These are phyloP conservation scores for Suhomyces taliae DNA, from an alignment of 1,139 yeast species.

Conservation along the genomic window DNA sequence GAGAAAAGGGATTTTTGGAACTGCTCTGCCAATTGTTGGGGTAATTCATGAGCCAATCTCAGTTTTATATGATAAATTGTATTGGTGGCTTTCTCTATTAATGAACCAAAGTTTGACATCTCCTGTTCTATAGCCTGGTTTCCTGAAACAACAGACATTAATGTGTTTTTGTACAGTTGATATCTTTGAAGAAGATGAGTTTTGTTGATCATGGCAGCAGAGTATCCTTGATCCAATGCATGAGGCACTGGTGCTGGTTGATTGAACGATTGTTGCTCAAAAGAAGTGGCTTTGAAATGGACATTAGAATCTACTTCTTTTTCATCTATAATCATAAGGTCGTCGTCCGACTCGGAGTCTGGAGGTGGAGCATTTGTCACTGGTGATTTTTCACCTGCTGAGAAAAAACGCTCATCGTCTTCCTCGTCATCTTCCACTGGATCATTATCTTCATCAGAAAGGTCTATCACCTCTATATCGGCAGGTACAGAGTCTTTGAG, in stretches of 20 bases:
- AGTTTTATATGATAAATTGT: neutral
- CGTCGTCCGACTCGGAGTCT: constrained; percentile 20
- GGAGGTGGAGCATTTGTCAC: neutral
- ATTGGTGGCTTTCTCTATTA: constrained; percentile 1
- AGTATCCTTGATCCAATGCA: constrained; percentile 13
- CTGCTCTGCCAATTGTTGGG: neutral
- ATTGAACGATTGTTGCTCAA: constrained; percentile 19
- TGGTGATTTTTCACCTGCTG: neutral
- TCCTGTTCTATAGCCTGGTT: constrained; percentile 4
- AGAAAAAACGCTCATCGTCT: neutral
- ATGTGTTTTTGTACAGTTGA: constrained; percentile 3
- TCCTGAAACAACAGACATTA: neutral
- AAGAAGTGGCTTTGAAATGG: constrained; percentile 21
- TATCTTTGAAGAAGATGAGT: constrained; percentile 9
- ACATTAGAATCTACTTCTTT: constrained; percentile 19
- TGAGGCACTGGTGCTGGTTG: constrained; percentile 39
- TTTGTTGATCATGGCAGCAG: constrained; percentile 2
- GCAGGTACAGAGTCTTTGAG: neutral
- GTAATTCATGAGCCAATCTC: neutral
- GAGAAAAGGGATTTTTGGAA: constrained; percentile 1
- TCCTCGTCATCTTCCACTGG: neutral
- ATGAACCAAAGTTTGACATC: neutral
- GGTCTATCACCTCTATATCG: constrained; percentile 8
- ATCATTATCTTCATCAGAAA: constrained; percentile 11
- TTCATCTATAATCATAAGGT: constrained; percentile 21